Conservation (phyloP, 78 protist genomes). For the Neovahlkampfia damariscottae region DNA sequence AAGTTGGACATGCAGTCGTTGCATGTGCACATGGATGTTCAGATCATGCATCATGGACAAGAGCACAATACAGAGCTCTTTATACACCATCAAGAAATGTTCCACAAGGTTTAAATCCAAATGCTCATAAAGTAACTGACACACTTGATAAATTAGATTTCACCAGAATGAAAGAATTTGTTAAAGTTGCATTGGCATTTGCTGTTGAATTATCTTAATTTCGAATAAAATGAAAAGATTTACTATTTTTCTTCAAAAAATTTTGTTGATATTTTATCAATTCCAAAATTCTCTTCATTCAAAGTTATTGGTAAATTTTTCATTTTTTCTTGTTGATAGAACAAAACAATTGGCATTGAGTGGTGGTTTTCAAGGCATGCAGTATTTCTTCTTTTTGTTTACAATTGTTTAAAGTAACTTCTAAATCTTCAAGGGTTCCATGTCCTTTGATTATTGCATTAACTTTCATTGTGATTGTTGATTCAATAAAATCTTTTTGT, state of each 20-base stretch:
- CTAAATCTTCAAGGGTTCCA: too few relatives aligned
- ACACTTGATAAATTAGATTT: neutral
- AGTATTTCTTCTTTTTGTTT: neutral
- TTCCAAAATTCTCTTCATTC: neutral
- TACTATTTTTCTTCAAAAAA: too few relatives aligned
- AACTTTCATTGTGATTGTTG: too few relatives aligned
- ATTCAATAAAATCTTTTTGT: too few relatives aligned
- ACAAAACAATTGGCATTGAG: neutral
- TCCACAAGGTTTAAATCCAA: neutral
- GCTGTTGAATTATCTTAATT: neutral
- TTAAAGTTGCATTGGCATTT: neutral
- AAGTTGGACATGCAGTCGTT: neutral
- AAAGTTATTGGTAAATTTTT: neutral
- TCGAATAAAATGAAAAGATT: too few relatives aligned
- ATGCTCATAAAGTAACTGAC: slow-evolving; percentile 1
- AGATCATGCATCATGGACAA: slow-evolving; percentile 9
- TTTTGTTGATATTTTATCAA: too few relatives aligned
- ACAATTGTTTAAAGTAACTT: slow-evolving; percentile 8
- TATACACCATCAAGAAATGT: neutral
- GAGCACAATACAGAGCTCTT: neutral
- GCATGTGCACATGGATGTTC: slow-evolving; percentile 14
- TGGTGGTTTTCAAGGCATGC: neutral
- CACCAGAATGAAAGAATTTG: slow-evolving; percentile 3
- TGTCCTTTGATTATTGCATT: too few relatives aligned
- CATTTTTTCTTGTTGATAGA: neutral